Evolutionary conservation across 2,329 filamentous ascomycete genomes (phyloP), one percentile per base, ranked within the genome.

Genomic region (Alternaria hordeiaustralica): DNA sequence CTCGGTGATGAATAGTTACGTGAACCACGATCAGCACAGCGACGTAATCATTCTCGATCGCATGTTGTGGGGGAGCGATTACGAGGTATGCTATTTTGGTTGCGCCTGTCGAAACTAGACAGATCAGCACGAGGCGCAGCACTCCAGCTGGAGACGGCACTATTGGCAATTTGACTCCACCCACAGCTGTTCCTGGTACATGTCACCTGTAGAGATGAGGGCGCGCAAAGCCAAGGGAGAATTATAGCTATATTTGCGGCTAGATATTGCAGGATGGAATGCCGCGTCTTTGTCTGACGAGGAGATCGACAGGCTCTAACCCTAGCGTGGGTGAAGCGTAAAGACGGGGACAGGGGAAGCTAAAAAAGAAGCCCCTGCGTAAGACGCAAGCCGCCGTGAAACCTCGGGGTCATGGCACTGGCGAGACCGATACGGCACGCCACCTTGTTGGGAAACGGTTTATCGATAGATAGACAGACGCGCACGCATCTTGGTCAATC

Each of bases 1-100:
- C 13, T 23, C 7, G 20, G 30, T n/a, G 20, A 9, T 20, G 13
- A 36, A 6, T 30, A 11, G 20, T 25, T 53, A 53, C 13, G 30
- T 53, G 18, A 36, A 21, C 18, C 10, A 36, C 26, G 23, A 36
- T 53, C 20, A n/a, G 30, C 5, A n/a, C 13, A 4, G 33, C 49
- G 13, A 53, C 28, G 33, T 45, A 18, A 23, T 41, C 25, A 13
- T 45, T 11, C n/a, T 58, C 20, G 23, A 20, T 47, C 21, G 15
- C 11, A 28, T 18, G 43, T 18, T 63, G 60, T 60, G 60, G 56
- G 60, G 60, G 21, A 43, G 56, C 55, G 59, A 46, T 61, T 58
- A 61, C 59, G 59, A 61, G 46, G 54, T 45, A 26, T 51, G 59
- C 59, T 61, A 61, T 61, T 61, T 61, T 18, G 54, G 54, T 56